Conservation (phyloP, 1,284 basidiomycete species). For the Mycena sp. region DNA sequence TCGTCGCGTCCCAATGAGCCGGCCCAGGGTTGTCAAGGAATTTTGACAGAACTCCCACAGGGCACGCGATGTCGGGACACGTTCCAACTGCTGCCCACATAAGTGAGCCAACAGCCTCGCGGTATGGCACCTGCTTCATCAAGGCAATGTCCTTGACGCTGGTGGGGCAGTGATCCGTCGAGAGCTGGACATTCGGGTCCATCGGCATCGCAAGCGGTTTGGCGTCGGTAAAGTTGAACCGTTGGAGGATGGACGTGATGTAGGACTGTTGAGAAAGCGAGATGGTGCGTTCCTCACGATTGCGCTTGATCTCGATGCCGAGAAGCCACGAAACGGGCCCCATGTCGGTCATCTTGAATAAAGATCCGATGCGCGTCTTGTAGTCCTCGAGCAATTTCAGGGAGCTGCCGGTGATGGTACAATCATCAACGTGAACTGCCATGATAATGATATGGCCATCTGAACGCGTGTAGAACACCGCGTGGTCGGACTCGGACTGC, state of each 20-base stretch:
- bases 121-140: too few relatives aligned
- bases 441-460: constrained; percentile 8
- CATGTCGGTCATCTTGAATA: constrained; percentile 32
- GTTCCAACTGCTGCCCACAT: too few relatives aligned
- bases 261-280: too few relatives aligned
- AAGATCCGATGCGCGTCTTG: constrained; percentile 1
- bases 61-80: too few relatives aligned
- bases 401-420: constrained; percentile 8
- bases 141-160: constrained; percentile 15
- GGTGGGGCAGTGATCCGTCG: background rate
- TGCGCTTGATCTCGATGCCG: constrained; percentile 23
- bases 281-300: too few relatives aligned
- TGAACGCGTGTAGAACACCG: constrained; percentile 16
- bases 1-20: constrained; percentile 27
- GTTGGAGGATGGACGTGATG: constrained; percentile 29
- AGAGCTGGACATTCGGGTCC: constrained; percentile 23
- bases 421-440: too few relatives aligned
- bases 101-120: too few relatives aligned
- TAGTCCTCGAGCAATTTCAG: background rate
- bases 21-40: too few relatives aligned
- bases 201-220: constrained; percentile 28
- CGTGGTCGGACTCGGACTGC: background rate
- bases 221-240: constrained; percentile 28
- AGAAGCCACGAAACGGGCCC: constrained; percentile 28
- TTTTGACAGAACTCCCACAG: too few relatives aligned